Percentiles rank a stretch among this genome's conserved stretches.
Evolutionary conservation across 83 land plant species (phyloP).

Genomic region (Larix sibirica): DNA sequence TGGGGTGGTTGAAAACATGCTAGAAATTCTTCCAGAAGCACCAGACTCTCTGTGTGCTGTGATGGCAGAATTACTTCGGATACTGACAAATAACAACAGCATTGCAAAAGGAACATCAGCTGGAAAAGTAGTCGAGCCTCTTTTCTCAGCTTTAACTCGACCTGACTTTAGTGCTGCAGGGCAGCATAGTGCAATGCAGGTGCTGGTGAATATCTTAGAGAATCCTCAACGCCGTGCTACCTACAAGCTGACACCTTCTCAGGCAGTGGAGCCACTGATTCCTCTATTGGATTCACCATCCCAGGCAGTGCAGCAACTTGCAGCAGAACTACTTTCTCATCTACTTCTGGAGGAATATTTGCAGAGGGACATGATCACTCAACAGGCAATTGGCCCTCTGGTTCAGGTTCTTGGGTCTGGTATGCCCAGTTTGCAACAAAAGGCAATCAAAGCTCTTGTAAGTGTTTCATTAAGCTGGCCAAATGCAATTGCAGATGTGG

Average conservation of each 20-base stretch:
- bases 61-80: conserved; percentile 86
- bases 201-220: conserved; percentile 91
- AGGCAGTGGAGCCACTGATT: conserved; percentile 81
- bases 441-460: conserved; percentile 85
- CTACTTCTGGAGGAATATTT: conserved; percentile 85
- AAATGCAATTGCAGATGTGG: conserved; percentile 92
- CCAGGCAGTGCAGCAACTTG: conserved; percentile 92
- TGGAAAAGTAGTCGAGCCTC: conserved; percentile 86
- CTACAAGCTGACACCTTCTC: conserved; percentile 68
- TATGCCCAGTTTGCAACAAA: conserved; percentile 74
- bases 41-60: conserved; percentile 87
- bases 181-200: conserved; percentile 93
- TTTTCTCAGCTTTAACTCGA: conserved; percentile 58
- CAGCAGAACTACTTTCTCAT: conserved; percentile 92
- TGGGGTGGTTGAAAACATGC: conserved; percentile 85
- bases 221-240: conserved; percentile 87
- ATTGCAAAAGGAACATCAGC: conserved; percentile 93
- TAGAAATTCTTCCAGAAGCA: conserved; percentile 87
- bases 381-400: conserved; percentile 85
- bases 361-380: conserved; percentile 78
- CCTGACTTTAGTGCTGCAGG: conserved; percentile 87
- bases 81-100: conserved; percentile 85
- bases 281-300: conserved; percentile 81
- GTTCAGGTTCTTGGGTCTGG: conserved; percentile 84
- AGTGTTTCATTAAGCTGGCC: conserved; percentile 89